Evolutionary conservation across 192 early-diverging fungal genomes (phyloP).

Genomic region (Pilobolus umbonatus): DNA sequence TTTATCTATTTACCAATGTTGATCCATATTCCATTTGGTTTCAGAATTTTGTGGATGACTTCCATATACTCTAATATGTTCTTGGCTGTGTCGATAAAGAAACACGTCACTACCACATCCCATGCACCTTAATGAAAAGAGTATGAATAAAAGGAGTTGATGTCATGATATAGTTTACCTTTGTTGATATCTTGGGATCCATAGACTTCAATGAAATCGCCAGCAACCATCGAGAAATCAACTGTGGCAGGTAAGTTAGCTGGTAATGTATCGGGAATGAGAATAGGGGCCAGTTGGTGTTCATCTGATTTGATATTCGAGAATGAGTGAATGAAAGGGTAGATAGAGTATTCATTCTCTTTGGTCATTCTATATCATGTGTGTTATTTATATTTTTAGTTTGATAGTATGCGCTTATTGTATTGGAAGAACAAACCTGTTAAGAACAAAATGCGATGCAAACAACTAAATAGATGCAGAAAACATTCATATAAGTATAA

Average conservation of each 20-base stretch:
- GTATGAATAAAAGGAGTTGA: not conserved
- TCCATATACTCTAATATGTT: constrained; percentile 88
- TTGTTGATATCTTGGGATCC: constrained; percentile 46
- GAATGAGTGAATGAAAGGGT: constrained; percentile 92
- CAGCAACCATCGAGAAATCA: constrained; percentile 95
- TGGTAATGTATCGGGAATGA: constrained; percentile 83
- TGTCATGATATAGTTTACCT: constrained; percentile 29
- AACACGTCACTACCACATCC: constrained; percentile 92
- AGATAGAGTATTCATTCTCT: constrained; percentile 63
- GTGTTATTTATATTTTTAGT: not conserved
- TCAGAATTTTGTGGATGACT: constrained; percentile 71
- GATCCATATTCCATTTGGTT: constrained; percentile 78
- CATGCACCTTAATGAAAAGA: constrained; percentile 44
- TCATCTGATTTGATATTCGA: constrained; percentile 62
- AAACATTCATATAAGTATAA: constrained; percentile 2
- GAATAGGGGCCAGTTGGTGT: constrained; percentile 62
- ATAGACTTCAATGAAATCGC: constrained; percentile 95
- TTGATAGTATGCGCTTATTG: not conserved
- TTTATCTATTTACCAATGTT: constrained; percentile 55
- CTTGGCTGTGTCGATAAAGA: constrained; percentile 97
- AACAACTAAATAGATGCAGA: constrained; percentile 51
- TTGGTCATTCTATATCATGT: constrained; percentile 35
- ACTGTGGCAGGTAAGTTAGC: constrained; percentile 57
- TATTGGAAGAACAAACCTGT: constrained; percentile 42
- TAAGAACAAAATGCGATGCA: constrained; percentile 92